A percentile compares a stretch with the other conserved stretches of the same genome.
Conservation (phyloP, 306 rosid genomes). For the Cicer yamashitae region DNA sequence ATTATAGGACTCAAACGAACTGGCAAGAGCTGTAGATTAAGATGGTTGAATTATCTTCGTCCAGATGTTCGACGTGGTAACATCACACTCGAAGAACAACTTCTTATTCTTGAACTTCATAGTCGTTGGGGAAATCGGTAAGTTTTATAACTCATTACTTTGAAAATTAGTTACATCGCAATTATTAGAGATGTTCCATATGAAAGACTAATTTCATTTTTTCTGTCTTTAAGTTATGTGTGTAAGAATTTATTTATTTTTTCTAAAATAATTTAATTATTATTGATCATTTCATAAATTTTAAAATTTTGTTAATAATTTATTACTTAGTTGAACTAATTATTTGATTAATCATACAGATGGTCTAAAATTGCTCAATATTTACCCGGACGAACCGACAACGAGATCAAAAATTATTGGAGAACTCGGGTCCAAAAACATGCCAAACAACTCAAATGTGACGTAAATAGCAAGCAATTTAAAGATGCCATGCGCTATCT, state of each 20-base stretch:
- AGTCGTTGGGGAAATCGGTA: constrained; percentile 95
- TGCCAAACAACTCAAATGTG: constrained; percentile 97
- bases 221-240: background rate
- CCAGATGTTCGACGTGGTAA: constrained; percentile 97
- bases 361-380: constrained; percentile 98
- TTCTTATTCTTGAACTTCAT: constrained; percentile 94
- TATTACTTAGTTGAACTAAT: background rate
- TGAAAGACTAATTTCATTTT: background rate
- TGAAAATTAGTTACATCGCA: background rate
- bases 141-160: too few relatives aligned
- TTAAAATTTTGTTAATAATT: background rate
- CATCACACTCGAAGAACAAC: constrained; percentile 93
- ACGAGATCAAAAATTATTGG: constrained; percentile 95
- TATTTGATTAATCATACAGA: constrained; percentile 39
- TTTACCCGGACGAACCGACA: constrained; percentile 90
- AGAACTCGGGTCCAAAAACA: constrained; percentile 96
- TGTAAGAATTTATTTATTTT: background rate
- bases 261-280: background rate
- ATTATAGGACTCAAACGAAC: constrained; percentile 82
- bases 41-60: constrained; percentile 95
- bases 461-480: constrained; percentile 96
- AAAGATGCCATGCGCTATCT: constrained; percentile 95
- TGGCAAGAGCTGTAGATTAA: constrained; percentile 91
- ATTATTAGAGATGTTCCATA: background rate
- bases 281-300: background rate